Evolutionary conservation across 225 moss, liverwort and hornwort genomes (phyloP), one percentile per base, ranked within the genome.

Genomic region (Bryum argenteum): DNA sequence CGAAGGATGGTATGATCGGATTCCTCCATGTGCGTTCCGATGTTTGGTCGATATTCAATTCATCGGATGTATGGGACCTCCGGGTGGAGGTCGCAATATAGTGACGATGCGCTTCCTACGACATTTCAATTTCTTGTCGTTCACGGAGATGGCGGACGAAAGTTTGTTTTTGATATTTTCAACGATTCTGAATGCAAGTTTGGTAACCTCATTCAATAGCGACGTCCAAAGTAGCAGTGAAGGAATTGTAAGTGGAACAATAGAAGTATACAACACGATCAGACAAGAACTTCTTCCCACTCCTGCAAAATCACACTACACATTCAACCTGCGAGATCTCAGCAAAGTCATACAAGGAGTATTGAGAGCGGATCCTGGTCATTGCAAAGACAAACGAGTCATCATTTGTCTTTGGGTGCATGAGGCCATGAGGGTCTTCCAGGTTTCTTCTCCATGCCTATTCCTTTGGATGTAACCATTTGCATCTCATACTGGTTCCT

Each of bases 301-400:
- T 67, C 95, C 95, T 45, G 67, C 86, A 54, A 96, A 96, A 50
- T 93, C 95, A 1, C 95, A 96, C 58, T 93, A 96, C 17, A 93
- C 91, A 9, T 96, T 96, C 58, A 96, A 96, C 62, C 43, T 96
- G 39, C 76, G 93, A 67, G 95, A 96, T 64, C 72, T 96, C 43
- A 88, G 91, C 44, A 95, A 95, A 77, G 95, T 95, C 7, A 81
- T 95, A n/a, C 95, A 95, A 77, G 92, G 95, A 63, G 75, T 95
- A 12, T 68, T 95, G 2, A 78, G 89, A 26, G 92, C 85, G 9
- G 78, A 93, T 54, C 74, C 71, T n/a, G 38, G 73, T 77, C 69
- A 76, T 43, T 91, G 91, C 54, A 54, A 1, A 0, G 44, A 74
- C n/a, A 80, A 76, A 52, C 72, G 69, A 66, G 78, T 79, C 7